phyloP scores from a whole-genome alignment of 78 protist species.

The Cyanophora paradoxa region DNA sequence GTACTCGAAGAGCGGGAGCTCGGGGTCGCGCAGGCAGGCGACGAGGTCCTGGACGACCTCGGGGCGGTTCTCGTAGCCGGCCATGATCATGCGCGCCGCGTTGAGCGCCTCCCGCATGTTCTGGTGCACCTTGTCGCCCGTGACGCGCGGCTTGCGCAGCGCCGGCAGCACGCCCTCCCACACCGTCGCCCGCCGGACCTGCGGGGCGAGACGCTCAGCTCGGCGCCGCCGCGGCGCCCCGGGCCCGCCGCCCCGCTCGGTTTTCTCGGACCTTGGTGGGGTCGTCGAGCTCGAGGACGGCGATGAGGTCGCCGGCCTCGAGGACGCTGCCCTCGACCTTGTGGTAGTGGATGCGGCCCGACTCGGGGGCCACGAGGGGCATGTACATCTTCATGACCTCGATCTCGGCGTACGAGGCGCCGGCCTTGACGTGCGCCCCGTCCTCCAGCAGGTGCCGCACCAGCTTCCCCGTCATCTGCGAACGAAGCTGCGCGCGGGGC shows the following conservation, averaged over 20 bases:
- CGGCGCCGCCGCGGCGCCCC: too few species aligned
- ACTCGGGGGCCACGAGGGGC: constrained; percentile 59
- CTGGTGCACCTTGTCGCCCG: neutral
- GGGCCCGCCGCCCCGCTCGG: constrained; percentile 3
- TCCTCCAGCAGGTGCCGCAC: constrained; percentile 74
- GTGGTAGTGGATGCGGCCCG: constrained; percentile 50
- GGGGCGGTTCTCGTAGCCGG: constrained; percentile 1
- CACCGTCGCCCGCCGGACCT: too few species aligned
- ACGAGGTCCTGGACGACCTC: neutral
- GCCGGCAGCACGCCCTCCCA: too few species aligned
- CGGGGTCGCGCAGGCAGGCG: constrained; percentile 1
- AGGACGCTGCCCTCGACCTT: constrained; percentile 65
- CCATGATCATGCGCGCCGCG: neutral
- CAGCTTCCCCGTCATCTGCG: constrained; percentile 84
- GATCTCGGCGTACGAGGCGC: constrained; percentile 72
- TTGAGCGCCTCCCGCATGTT: neutral
- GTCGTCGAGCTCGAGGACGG: constrained; percentile 67
- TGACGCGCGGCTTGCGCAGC: neutral
- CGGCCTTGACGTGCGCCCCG: constrained; percentile 66
- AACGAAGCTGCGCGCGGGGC: too few species aligned
- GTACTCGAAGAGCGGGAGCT: too few species aligned
- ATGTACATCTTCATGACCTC: constrained; percentile 96
- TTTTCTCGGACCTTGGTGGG: constrained; percentile 33
- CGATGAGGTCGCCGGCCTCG: constrained; percentile 81
- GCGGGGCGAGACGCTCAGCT: too few species aligned